Evolutionary conservation across 352 stramenopile genomes (phyloP).

Genomic region (Globisporangium viniferum): DNA sequence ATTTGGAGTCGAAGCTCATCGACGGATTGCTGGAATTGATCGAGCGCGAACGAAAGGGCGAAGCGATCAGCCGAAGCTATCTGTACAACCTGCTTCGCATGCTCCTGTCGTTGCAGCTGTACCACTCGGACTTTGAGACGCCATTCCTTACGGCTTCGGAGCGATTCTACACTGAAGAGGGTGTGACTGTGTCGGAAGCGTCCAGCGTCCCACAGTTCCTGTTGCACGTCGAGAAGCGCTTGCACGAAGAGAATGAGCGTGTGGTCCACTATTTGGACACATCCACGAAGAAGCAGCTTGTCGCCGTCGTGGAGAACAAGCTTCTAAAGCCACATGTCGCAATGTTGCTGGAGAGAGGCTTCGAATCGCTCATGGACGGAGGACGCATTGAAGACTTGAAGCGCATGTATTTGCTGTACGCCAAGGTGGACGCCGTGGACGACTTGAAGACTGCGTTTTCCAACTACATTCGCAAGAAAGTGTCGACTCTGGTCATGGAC

Average conservation of each 20-base stretch:
- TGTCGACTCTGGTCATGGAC: constrained; percentile 72
- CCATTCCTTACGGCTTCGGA: constrained; percentile 86
- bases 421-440: constrained; percentile 63
- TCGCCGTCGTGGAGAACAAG: constrained; percentile 74
- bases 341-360: constrained; percentile 82
- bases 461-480: constrained; percentile 76
- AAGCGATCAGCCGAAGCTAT: constrained; percentile 81
- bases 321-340: constrained; percentile 82
- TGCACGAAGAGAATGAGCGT: constrained; percentile 79
- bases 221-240: constrained; percentile 81
- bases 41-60: constrained; percentile 84
- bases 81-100: constrained; percentile 83
- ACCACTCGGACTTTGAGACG: constrained; percentile 82
- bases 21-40: constrained; percentile 78
- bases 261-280: constrained; percentile 72
- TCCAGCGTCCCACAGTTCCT: constrained; percentile 84
- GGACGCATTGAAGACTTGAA: constrained; percentile 80
- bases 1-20: constrained; percentile 69
- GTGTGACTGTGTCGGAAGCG: constrained; percentile 47
- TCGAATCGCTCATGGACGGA: constrained; percentile 85
- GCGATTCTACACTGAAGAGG: constrained; percentile 86
- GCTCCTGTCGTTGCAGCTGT: constrained; percentile 82
- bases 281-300: constrained; percentile 71
- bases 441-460: constrained; percentile 67
- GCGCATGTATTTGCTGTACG: constrained; percentile 84